Conservation (phyloP, 2,329 filamentous ascomycete species). For the Ophiostoma australiae region DNA sequence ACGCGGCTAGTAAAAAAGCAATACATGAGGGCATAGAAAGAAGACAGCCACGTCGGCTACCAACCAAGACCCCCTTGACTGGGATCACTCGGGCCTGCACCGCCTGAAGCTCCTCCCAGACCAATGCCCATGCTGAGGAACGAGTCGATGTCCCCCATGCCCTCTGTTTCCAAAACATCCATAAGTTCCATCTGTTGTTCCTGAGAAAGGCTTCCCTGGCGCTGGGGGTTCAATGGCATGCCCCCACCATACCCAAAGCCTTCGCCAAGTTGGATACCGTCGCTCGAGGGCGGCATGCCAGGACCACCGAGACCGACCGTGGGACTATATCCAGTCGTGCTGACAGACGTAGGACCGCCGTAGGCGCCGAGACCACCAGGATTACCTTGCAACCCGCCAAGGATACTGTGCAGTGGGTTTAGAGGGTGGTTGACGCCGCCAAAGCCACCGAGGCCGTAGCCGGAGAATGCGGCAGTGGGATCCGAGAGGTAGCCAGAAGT, state of each 20-base stretch:
- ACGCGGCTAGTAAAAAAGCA: not conserved
- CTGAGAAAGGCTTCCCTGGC: conserved; percentile 67
- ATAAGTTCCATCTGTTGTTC: conserved; percentile 80
- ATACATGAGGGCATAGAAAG: too few relatives aligned
- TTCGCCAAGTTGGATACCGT: conserved; percentile 18
- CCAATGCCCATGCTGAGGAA: conserved; percentile 47
- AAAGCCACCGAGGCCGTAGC: conserved; percentile 27
- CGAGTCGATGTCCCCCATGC: conserved; percentile 56
- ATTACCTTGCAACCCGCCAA: conserved; percentile 19
- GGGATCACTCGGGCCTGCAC: conserved; percentile 1
- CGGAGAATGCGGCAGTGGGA: conserved; percentile 28
- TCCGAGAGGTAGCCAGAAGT: conserved; percentile 30
- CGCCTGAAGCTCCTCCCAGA: conserved; percentile 24
- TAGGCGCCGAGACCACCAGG: conserved; percentile 12
- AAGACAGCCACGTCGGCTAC: not conserved
- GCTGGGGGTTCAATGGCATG: conserved; percentile 38
- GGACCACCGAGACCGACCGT: conserved; percentile 28
- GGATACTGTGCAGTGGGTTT: conserved; percentile 17
- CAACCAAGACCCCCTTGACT: conserved; percentile 5
- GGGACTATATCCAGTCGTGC: conserved; percentile 27
- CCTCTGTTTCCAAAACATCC: conserved; percentile 69
- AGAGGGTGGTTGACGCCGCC: conserved; percentile 21
- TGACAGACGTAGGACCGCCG: not conserved
- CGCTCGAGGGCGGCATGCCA: not conserved
- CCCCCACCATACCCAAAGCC: conserved; percentile 27